A percentile compares a stretch with the other conserved stretches of the same genome.
phyloP scores from a whole-genome alignment of 768 basidiomycete genomes.

The Lentinula sp. region DNA sequence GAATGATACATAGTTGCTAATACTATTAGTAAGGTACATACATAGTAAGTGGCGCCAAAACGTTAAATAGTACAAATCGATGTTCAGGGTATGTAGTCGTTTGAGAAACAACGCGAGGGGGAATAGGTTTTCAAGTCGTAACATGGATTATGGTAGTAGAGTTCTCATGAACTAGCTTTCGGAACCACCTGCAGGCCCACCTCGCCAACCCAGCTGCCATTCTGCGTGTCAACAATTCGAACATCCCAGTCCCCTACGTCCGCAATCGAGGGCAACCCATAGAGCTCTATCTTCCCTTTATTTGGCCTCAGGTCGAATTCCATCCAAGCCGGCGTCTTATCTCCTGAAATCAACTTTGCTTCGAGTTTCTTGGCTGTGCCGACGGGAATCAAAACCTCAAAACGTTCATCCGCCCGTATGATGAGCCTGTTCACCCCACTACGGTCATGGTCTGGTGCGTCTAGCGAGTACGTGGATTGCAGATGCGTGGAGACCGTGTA shows the following conservation, averaged over 20 bases:
- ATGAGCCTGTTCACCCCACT: constrained; percentile 34
- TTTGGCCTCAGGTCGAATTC: constrained; percentile 42
- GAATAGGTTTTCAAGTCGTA: neutral
- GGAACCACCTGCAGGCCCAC: constrained; percentile 3
- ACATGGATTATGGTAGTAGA: no score
- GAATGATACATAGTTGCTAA: no score
- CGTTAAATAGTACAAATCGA: neutral
- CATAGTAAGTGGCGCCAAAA: no score
- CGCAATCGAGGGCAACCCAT: constrained; percentile 40
- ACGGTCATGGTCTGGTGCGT: constrained; percentile 48
- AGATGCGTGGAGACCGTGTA: constrained; percentile 31
- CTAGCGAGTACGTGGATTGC: constrained; percentile 56
- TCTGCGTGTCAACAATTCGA: neutral
- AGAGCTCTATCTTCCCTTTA: constrained; percentile 49
- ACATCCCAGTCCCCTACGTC: constrained; percentile 42
- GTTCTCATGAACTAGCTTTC: neutral
- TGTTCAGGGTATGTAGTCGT: neutral
- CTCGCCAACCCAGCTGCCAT: neutral
- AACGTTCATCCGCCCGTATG: constrained; percentile 50
- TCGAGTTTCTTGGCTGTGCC: constrained; percentile 29
- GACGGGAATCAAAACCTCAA: constrained; percentile 34
- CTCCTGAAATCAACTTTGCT: constrained; percentile 45
- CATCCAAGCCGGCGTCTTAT: constrained; percentile 50
- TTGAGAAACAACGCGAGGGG: neutral
- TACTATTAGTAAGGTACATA: no score